phyloP scores from a whole-genome alignment of 2,329 filamentous ascomycete genomes.

The Phoma sp. region DNA sequence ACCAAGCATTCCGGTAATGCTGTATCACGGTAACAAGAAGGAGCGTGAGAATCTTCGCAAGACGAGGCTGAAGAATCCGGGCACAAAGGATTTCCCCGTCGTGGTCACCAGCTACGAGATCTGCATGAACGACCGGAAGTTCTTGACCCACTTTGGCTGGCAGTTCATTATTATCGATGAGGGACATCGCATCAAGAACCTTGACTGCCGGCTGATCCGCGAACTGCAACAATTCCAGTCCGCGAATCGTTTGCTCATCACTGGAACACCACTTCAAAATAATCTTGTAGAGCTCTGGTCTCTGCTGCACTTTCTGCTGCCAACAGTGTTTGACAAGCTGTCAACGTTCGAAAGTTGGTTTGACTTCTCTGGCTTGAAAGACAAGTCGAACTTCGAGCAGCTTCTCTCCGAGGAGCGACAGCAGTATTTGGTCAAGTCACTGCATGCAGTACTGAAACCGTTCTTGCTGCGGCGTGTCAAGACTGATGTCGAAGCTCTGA shows the following conservation, averaged over 20 bases:
- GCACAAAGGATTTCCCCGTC: conserved; percentile 78
- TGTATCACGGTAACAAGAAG: conserved; percentile 86
- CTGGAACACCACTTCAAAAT: conserved; percentile 93
- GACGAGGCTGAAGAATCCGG: conserved; percentile 73
- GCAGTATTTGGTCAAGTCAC: conserved; percentile 80
- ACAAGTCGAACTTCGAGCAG: conserved; percentile 78
- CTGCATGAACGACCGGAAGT: conserved; percentile 85
- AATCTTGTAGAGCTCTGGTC: conserved; percentile 96
- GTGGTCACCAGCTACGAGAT: conserved; percentile 97
- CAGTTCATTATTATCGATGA: conserved; percentile 99
- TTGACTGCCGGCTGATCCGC: conserved; percentile 89
- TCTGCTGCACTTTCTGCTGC: conserved; percentile 88
- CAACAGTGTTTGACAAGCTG: conserved; percentile 90
- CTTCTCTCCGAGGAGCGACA: conserved; percentile 81
- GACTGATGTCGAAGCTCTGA: conserved; percentile 84
- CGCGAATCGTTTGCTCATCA: conserved; percentile 89
- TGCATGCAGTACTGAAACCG: conserved; percentile 92
- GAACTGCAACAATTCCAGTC: conserved; percentile 89
- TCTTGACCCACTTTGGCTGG: conserved; percentile 85
- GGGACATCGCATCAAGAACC: conserved; percentile 96
- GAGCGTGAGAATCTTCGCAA: conserved; percentile 78
- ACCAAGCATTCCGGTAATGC: conserved; percentile 82
- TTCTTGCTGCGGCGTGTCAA: conserved; percentile 88
- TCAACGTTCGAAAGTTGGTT: conserved; percentile 97
- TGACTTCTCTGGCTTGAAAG: conserved; percentile 89